Evolutionary conservation across 1,284 basidiomycete genomes (phyloP).

Genomic region (Porodaedalea pini): DNA sequence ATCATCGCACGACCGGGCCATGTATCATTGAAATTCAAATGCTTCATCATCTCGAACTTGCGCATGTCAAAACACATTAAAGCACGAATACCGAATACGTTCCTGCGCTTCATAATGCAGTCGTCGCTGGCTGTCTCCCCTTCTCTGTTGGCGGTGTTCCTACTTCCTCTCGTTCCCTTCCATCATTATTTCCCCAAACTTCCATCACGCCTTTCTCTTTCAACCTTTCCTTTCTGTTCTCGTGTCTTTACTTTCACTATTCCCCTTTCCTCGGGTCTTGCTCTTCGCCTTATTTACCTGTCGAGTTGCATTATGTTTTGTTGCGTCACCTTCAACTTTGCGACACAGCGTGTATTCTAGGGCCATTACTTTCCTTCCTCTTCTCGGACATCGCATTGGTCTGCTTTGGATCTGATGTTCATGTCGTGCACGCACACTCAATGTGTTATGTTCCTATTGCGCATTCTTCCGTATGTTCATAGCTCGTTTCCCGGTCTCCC

Average conservation of each 20-base stretch:
- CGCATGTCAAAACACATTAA: neutral
- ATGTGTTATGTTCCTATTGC: neutral
- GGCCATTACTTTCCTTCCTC: neutral
- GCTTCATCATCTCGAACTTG: neutral
- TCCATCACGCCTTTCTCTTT: neutral
- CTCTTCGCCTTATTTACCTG: neutral
- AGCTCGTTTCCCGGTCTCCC: neutral
- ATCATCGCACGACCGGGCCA: slow-evolving; percentile 1
- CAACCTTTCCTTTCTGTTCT: neutral
- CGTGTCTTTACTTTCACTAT: neutral
- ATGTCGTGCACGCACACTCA: neutral
- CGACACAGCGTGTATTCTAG: slow-evolving; percentile 6
- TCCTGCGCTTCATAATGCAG: neutral
- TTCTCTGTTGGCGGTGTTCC: neutral
- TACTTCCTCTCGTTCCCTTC: slow-evolving; percentile 3
- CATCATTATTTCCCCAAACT: neutral
- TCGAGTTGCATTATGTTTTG: neutral
- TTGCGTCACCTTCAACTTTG: neutral
- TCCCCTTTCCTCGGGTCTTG: neutral
- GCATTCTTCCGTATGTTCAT: neutral
- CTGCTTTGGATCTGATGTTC: neutral
- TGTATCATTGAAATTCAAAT: slow-evolving; percentile 1
- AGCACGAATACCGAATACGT: neutral
- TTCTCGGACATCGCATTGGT: too few relatives aligned
- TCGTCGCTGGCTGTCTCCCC: neutral